Percentiles rank a stretch among this genome's conserved stretches.
These are phyloP conservation scores for Cyberlindnera maclurae DNA, from an alignment of 805 yeast genomes.

Conservation along the genomic window DNA sequence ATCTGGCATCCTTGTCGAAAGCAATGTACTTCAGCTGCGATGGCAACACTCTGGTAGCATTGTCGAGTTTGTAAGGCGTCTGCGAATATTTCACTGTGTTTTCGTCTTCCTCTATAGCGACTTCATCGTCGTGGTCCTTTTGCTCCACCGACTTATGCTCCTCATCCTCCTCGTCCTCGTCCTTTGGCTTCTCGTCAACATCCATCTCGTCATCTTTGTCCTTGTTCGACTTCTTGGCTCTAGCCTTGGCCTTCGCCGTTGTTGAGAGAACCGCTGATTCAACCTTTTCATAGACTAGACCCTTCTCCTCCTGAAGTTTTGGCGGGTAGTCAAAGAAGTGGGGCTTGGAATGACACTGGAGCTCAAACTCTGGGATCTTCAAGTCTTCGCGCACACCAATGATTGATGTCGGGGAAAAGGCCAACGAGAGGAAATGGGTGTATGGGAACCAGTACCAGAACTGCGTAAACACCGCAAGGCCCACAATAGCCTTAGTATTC, in stretches of 20 bases:
- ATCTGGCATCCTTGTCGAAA: conserved; percentile 67
- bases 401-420: conserved; percentile 88
- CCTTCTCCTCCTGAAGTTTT: conserved; percentile 69
- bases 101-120: conserved; percentile 15
- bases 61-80: conserved; percentile 63
- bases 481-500: conserved; percentile 87
- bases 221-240: conserved; percentile 64
- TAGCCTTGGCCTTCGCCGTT: conserved; percentile 87
- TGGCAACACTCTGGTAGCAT: conserved; percentile 85
- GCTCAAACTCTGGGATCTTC: conserved; percentile 75
- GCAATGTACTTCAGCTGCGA: conserved; percentile 79
- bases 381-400: conserved; percentile 82
- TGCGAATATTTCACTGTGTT: conserved; percentile 46
- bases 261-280: conserved; percentile 93
- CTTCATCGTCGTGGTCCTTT: conserved; percentile 16
- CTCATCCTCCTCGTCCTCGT: conserved; percentile 20
- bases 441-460: conserved; percentile 99
- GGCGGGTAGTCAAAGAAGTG: conserved; percentile 87
- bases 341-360: conserved; percentile 75
- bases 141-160: conserved; percentile 13
- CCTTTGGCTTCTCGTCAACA: conserved; percentile 29
- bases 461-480: conserved; percentile 82
- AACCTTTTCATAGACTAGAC: conserved; percentile 79
- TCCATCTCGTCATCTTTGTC: conserved; percentile 45
- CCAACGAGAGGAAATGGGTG: conserved; percentile 84